Percentiles rank a stretch among this genome's conserved stretches.
Conservation (phyloP, 202 grass and related monocot species). For the Panicum hallii region DNA sequence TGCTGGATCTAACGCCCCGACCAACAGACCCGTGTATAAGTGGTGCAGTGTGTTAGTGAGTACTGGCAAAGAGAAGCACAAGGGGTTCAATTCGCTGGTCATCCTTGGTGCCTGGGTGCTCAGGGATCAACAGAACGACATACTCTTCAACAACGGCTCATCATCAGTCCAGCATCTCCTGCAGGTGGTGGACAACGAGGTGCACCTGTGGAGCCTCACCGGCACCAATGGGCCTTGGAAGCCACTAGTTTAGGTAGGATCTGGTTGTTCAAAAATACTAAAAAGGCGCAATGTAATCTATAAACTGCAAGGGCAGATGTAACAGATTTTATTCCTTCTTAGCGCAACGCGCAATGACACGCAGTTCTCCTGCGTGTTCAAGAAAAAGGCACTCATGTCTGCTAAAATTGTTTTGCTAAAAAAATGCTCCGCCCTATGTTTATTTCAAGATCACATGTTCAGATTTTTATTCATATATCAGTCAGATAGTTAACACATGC, state of each 20-base stretch:
- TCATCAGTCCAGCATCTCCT: not conserved
- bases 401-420: conserved; percentile 15
- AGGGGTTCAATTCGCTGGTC: not conserved
- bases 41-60: not conserved
- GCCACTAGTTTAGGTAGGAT: not conserved
- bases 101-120: not conserved
- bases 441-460: conserved; percentile 23
- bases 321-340: not conserved
- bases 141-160: not conserved
- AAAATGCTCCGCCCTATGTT: not conserved
- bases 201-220: not conserved
- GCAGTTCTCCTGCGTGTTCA: not conserved
- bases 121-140: not conserved
- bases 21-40: not conserved
- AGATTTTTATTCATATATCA: conserved; percentile 27
- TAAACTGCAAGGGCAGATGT: not conserved
- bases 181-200: not conserved
- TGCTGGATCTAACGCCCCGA: not conserved
- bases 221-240: not conserved
- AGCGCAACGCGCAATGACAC: not conserved
- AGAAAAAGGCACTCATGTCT: not conserved
- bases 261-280: not conserved
- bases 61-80: not conserved
- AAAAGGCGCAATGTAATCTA: not conserved
- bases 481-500: conserved; percentile 13